Base-by-base conservation (phyloP, 192 early-diverging fungal species). In the Entrophospora sp. region DNA sequence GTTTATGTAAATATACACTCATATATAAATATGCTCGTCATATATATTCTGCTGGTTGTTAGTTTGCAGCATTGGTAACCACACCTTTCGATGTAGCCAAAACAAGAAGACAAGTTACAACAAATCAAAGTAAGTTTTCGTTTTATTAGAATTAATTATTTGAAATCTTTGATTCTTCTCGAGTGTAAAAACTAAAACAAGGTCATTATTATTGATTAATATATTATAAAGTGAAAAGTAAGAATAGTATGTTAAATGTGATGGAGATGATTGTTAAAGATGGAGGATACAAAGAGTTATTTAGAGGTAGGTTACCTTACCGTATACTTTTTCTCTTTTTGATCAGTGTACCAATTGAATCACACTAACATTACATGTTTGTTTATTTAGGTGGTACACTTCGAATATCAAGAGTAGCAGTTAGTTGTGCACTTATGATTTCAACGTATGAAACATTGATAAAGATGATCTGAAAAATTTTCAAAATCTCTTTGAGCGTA, bases 51-150 rank as follows among this genome's bases (percentile, higher is more conserved):
- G 18, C 3, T 35, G 6, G 12, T 32, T 37, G 1, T 20, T 61
- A 9, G 85, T 45, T 90, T 66, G 92, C 96, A 8, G 94, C 96
- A 5, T 75, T 83, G 1, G 22, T 91, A 25, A 98, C 96, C 4
- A 93, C 87, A 3, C 96, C 96, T 18, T 96, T 98, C 78, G 96
- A 98, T 78, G 92, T 98, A 4, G 89, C 91, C 63, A 98, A 98
- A 68, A 96, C 96, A 0, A 73, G 87, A 32, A 81, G 91, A 28
- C 96, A 98, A 72, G 85, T 93, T 42, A 71, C 69, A 30, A 52
- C 59, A 8, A 18, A 34, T 45, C 25, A 64, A 69, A 66, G 74
- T 67, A 63, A 59, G 35, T 25, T 27, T 12, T 28, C 18, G 36
- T 25, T 5, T 16, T 46, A 9, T 37, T 20, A 36, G 5, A 27